phyloP scores from a whole-genome alignment of 257 asterid genomes.

The Fraxinus excelsior region DNA sequence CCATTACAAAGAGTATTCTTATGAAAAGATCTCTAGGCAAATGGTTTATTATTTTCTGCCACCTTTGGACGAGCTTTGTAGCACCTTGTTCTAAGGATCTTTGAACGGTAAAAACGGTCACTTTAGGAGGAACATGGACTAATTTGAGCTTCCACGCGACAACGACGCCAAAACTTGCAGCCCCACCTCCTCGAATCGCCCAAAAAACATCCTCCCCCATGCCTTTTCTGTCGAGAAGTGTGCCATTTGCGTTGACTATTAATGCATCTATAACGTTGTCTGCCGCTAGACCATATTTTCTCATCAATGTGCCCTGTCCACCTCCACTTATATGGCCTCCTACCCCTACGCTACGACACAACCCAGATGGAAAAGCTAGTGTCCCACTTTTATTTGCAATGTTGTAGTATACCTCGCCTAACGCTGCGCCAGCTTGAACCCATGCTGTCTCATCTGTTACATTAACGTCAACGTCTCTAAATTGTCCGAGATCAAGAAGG shows the following conservation, averaged over 20 bases:
- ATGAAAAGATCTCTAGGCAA: background rate
- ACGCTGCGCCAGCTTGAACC: slow-evolving; percentile 6
- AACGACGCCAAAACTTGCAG: background rate
- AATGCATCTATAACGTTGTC: slow-evolving; percentile 13
- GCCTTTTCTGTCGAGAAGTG: background rate
- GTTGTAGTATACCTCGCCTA: slow-evolving; percentile 10
- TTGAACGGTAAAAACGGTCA: background rate
- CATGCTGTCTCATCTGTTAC: background rate
- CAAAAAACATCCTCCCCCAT: slow-evolving; percentile 21
- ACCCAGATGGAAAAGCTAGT: background rate
- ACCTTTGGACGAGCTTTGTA: background rate
- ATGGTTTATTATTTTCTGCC: background rate
- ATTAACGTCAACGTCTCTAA: background rate
- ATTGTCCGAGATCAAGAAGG: background rate
- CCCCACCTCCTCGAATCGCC: slow-evolving; percentile 20
- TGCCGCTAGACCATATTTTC: slow-evolving; percentile 14
- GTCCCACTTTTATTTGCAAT: background rate
- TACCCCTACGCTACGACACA: slow-evolving; percentile 6
- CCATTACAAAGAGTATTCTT: background rate
- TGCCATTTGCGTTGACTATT: background rate
- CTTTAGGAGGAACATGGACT: slow-evolving; percentile 1
- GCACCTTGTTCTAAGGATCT: slow-evolving; percentile 7
- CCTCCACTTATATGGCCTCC: slow-evolving; percentile 18
- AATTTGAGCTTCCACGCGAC: slow-evolving; percentile 10
- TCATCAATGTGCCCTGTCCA: slow-evolving; percentile 5